A percentile compares a stretch with the other conserved stretches of the same genome.
Conservation (phyloP, 495 filamentous ascomycete genomes). For the Diplogelasinospora grovesii region DNA sequence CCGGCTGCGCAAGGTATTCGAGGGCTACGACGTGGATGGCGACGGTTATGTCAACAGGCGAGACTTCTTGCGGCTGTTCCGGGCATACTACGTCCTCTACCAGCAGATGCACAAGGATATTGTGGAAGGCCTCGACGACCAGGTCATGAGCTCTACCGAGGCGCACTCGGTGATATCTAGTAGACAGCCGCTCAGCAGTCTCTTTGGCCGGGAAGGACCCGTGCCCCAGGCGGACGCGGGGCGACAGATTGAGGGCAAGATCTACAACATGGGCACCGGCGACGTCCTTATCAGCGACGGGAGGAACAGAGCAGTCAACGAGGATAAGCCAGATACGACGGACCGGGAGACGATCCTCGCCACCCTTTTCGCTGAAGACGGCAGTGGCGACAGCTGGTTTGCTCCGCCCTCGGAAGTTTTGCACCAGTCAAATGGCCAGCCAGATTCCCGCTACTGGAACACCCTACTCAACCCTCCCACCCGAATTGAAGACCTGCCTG, state of each 20-base stretch:
- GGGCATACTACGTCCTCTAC: conserved; percentile 80
- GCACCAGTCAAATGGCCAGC: not conserved
- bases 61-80: conserved; percentile 88
- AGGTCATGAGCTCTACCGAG: conserved; percentile 62
- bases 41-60: conserved; percentile 84
- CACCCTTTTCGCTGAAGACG: conserved; percentile 29
- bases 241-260: conserved; percentile 59
- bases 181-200: conserved; percentile 70
- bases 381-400: conserved; percentile 28
- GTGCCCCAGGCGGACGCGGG: conserved; percentile 54
- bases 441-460: conserved; percentile 30
- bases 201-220: conserved; percentile 54
- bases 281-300: conserved; percentile 57
- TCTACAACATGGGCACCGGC: conserved; percentile 43
- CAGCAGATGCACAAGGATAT: conserved; percentile 81
- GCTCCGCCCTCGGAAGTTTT: conserved; percentile 9
- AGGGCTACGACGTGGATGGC: conserved; percentile 83
- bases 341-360: conserved; percentile 35
- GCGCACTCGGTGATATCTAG: conserved; percentile 67
- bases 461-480: conserved; percentile 37
- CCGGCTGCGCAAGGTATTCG: conserved; percentile 68
- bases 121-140: conserved; percentile 73
- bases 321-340: conserved; percentile 35
- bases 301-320: conserved; percentile 28
- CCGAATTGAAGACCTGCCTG: conserved; percentile 28